Percentiles rank a stretch among this genome's conserved stretches.
Conservation (phyloP, 1,284 basidiomycete species). For the Apiotrichum akiyoshidainum region DNA sequence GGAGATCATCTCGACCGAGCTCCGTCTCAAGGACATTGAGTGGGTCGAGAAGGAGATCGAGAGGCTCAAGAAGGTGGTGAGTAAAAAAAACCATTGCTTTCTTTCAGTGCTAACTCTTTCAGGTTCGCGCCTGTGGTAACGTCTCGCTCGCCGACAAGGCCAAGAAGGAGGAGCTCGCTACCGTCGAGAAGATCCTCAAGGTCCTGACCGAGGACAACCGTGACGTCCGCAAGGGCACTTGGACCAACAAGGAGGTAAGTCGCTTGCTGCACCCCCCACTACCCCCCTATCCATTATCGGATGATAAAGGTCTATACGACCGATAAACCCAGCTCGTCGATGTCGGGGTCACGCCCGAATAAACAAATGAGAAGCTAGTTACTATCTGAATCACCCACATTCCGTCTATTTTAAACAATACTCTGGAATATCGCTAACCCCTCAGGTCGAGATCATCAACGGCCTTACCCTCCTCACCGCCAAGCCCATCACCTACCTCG, state of each 20-base stretch:
- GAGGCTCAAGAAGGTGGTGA: slow-evolving; percentile 60
- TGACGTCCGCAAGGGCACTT: slow-evolving; percentile 91
- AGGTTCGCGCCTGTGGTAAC: slow-evolving; percentile 61
- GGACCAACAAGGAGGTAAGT: slow-evolving; percentile 95
- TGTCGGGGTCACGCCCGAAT: slow-evolving; percentile 68
- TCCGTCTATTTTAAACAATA: slow-evolving; percentile 5
- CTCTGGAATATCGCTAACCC: slow-evolving; percentile 6
- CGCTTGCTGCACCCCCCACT: not conserved
- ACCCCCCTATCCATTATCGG: slow-evolving; percentile 44
- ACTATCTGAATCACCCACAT: slow-evolving; percentile 21
- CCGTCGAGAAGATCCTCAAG: slow-evolving; percentile 80
- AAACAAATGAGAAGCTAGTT: slow-evolving; percentile 55
- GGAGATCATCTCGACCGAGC: slow-evolving; percentile 93
- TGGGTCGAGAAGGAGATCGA: slow-evolving; percentile 96
- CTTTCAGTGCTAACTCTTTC: slow-evolving; percentile 4
- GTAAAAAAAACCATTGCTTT: not conserved
- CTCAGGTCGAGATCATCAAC: slow-evolving; percentile 93
- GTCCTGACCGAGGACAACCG: slow-evolving; percentile 75
- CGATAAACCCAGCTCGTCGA: slow-evolving; percentile 70
- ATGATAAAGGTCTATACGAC: slow-evolving; percentile 74
- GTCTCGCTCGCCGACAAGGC: slow-evolving; percentile 88
- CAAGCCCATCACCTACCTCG: slow-evolving; percentile 96
- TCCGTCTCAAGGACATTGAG: slow-evolving; percentile 95
- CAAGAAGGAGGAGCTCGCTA: slow-evolving; percentile 91
- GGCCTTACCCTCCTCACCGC: slow-evolving; percentile 86